A percentile compares a stretch with the other conserved stretches of the same genome.
Conservation (phyloP, 306 rosid genomes). For the Arachis stenosperma region DNA sequence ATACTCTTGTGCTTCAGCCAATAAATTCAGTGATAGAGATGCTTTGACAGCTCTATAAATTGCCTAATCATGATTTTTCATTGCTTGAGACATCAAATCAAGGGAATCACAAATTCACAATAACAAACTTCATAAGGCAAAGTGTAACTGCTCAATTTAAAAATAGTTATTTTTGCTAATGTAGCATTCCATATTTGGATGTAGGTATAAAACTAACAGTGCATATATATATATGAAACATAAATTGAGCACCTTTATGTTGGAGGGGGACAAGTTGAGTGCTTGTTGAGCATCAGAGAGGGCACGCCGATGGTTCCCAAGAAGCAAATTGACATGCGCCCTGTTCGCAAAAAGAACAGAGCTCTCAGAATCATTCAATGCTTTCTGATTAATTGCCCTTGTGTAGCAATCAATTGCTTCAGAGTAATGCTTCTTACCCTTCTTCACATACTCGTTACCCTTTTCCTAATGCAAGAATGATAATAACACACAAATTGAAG, state of each 20-base stretch:
- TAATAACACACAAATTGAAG: slow-evolving; percentile 4
- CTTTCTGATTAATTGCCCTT: slow-evolving; percentile 77
- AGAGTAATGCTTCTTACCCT: slow-evolving; percentile 81
- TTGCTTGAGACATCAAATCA: slow-evolving; percentile 32
- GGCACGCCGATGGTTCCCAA: slow-evolving; percentile 84
- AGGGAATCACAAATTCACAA: slow-evolving; percentile 11
- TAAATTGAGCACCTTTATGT: slow-evolving; percentile 63
- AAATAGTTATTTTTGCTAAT: too few species aligned
- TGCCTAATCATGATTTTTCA: slow-evolving; percentile 58
- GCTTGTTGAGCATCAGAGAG: slow-evolving; percentile 80
- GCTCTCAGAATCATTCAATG: slow-evolving; percentile 59
- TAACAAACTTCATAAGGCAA: background rate
- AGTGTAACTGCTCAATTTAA: background rate
- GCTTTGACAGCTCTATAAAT: slow-evolving; percentile 87
- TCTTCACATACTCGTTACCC: slow-evolving; percentile 76
- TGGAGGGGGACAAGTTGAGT: slow-evolving; percentile 62
- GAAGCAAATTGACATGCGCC: slow-evolving; percentile 83
- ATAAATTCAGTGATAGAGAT: slow-evolving; percentile 64
- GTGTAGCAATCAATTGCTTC: slow-evolving; percentile 93
- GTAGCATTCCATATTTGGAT: too few species aligned
- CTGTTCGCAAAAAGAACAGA: slow-evolving; percentile 74
- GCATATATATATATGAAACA: too few species aligned
- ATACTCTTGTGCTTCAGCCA: slow-evolving; percentile 68
- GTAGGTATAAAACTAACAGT: too few species aligned
- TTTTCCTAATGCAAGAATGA: slow-evolving; percentile 57